These are phyloP conservation scores for Kernera saxatilis DNA, from an alignment of 345 rosid species.

Conservation along the genomic window DNA sequence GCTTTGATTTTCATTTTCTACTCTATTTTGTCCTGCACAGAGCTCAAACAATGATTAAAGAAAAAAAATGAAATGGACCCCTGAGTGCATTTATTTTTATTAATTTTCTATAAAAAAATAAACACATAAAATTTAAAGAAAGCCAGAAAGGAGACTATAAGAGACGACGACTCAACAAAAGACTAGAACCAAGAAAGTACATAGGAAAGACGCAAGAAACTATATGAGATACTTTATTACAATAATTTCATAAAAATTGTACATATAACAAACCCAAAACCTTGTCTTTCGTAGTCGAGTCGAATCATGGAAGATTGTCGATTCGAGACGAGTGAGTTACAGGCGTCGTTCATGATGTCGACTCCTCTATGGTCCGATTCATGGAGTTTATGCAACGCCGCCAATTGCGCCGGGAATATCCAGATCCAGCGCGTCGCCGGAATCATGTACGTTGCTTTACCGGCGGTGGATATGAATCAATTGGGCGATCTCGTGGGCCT, in stretches of 20 bases:
- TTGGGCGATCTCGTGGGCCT: slow-evolving; percentile 19
- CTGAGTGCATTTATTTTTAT: neutral
- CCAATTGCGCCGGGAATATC: slow-evolving; percentile 11
- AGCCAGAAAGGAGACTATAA: neutral
- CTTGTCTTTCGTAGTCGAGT: neutral
- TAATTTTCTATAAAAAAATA: neutral
- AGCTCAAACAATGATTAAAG: neutral
- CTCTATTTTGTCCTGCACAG: neutral
- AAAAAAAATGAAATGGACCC: neutral
- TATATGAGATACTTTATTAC: neutral
- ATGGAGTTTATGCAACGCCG: slow-evolving; percentile 48
- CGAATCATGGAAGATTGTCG: slow-evolving; percentile 29
- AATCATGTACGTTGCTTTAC: slow-evolving; percentile 50
- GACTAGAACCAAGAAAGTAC: neutral
- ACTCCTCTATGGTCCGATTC: slow-evolving; percentile 49
- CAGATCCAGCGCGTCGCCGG: slow-evolving; percentile 27
- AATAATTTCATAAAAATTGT: neutral
- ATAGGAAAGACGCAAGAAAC: neutral
- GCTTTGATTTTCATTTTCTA: neutral
- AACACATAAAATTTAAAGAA: neutral
- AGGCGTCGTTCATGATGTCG: slow-evolving; percentile 53
- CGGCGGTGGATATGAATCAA: slow-evolving; percentile 16
- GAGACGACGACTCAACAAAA: neutral
- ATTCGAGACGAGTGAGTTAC: slow-evolving; percentile 78
- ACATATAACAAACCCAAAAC: neutral